Evolutionary conservation across 2,329 filamentous ascomycete genomes (phyloP).

Genomic region (Diplodia sapinea): DNA sequence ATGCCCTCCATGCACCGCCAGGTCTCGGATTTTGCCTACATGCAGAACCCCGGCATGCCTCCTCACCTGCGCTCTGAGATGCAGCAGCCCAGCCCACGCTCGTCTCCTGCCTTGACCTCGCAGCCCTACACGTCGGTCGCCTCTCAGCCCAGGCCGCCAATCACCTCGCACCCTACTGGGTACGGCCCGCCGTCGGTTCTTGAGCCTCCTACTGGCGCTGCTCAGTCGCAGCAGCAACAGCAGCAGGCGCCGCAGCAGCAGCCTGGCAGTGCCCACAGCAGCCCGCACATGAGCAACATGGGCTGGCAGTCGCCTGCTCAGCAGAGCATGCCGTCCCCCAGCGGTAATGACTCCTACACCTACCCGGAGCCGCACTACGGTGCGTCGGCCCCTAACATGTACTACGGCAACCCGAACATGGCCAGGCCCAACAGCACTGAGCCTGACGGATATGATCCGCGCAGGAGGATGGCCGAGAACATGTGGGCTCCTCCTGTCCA

Average conservation of each 20-base stretch:
- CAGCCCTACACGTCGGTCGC: constrained; percentile 66
- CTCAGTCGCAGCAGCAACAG: constrained; percentile 74
- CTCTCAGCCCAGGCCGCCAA: constrained; percentile 57
- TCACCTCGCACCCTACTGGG: constrained; percentile 83
- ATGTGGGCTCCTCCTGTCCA: constrained; percentile 53
- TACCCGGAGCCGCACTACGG: constrained; percentile 77
- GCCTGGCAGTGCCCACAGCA: constrained; percentile 73
- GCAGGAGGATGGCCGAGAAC: constrained; percentile 46
- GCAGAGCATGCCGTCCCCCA: constrained; percentile 72
- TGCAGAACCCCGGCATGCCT: constrained; percentile 79
- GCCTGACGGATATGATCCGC: constrained; percentile 54
- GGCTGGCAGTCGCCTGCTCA: constrained; percentile 89
- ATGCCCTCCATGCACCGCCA: constrained; percentile 72
- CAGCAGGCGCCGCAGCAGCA: constrained; percentile 77
- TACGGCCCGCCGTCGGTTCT: constrained; percentile 86
- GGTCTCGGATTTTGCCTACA: constrained; percentile 73
- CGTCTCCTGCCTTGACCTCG: constrained; percentile 67
- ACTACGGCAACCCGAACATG: constrained; percentile 73
- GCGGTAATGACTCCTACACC: constrained; percentile 71
- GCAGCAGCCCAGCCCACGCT: constrained; percentile 70
- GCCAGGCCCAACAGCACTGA: constrained; percentile 78
- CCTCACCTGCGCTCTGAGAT: constrained; percentile 80
- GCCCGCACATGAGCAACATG: constrained; percentile 80
- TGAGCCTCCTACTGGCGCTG: constrained; percentile 72
- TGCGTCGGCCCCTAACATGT: constrained; percentile 66